Evolutionary conservation across 164 flowering plant genomes (phyloP).

Genomic region (Vitis cinerea): DNA sequence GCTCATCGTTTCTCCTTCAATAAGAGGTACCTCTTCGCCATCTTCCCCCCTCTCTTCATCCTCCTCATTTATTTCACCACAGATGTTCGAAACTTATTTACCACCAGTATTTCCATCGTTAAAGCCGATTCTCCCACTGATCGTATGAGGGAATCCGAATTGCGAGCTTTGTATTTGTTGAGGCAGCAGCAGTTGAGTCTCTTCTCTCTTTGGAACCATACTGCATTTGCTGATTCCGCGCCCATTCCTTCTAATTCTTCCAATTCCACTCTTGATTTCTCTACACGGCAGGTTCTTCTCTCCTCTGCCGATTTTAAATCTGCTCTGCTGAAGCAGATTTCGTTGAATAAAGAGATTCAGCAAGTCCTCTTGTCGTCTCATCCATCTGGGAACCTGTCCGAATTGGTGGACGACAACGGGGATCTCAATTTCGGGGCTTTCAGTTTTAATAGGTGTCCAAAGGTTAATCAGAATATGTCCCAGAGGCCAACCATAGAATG

Average conservation of each 20-base stretch:
- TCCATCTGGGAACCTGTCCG: slow-evolving; percentile 37
- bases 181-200: slow-evolving; percentile 70
- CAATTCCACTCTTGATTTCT: slow-evolving; percentile 6
- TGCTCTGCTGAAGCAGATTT: slow-evolving; percentile 55
- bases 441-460: slow-evolving; percentile 40
- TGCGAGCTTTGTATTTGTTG: slow-evolving; percentile 67
- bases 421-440: slow-evolving; percentile 22
- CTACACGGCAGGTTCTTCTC: neutral
- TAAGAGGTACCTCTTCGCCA: slow-evolving; percentile 48
- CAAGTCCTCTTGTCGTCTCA: slow-evolving; percentile 63
- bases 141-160: slow-evolving; percentile 72
- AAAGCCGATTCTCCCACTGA: slow-evolving; percentile 19
- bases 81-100: slow-evolving; percentile 43
- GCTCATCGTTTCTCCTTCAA: slow-evolving; percentile 25
- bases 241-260: slow-evolving; percentile 15
- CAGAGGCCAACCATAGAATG: slow-evolving; percentile 73
- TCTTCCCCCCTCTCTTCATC: slow-evolving; percentile 47
- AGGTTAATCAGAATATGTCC: slow-evolving; percentile 37
- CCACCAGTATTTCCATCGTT: slow-evolving; percentile 21
- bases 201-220: slow-evolving; percentile 58
- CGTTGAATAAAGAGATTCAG: slow-evolving; percentile 67
- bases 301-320: slow-evolving; percentile 45
- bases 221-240: slow-evolving; percentile 2
- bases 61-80: slow-evolving; percentile 47
- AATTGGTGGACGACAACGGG: slow-evolving; percentile 18